phyloP scores from a whole-genome alignment of 1,284 basidiomycete species.

The Ceratobasidium sp. region DNA sequence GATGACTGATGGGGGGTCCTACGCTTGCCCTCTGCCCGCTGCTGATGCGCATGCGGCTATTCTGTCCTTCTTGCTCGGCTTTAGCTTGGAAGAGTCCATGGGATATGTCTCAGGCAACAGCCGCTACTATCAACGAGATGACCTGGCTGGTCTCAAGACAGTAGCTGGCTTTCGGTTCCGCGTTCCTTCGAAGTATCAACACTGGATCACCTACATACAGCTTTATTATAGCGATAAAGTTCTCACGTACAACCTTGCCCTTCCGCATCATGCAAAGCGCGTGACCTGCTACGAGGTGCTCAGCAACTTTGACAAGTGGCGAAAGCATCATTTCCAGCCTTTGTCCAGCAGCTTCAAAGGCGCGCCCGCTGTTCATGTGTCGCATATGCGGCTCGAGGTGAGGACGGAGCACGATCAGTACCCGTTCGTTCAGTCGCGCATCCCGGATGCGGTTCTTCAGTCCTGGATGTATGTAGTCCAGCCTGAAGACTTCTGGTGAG shows the following conservation, averaged over 20 bases:
- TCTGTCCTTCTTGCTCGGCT: not conserved
- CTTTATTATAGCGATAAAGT: slow-evolving; percentile 23
- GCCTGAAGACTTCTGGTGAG: slow-evolving; percentile 19
- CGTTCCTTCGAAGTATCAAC: not conserved
- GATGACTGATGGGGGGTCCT: not conserved
- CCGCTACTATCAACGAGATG: slow-evolving; percentile 11
- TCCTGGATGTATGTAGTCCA: not conserved
- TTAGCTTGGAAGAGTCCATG: not conserved
- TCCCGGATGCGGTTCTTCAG: not conserved
- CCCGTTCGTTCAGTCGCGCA: not conserved
- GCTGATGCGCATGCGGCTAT: not conserved
- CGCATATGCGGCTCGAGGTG: not conserved
- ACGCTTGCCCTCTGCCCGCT: not conserved
- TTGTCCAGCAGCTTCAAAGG: not conserved
- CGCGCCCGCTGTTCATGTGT: not conserved
- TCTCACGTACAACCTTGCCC: slow-evolving; percentile 12
- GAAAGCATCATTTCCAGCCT: not conserved
- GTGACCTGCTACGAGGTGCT: not conserved
- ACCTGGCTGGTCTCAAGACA: slow-evolving; percentile 14
- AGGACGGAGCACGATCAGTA: not conserved
- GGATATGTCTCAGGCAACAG: not conserved
- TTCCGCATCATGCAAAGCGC: not conserved
- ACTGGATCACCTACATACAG: not conserved
- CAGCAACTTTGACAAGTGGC: not conserved
- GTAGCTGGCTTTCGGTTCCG: slow-evolving; percentile 13